These are phyloP conservation scores for Ascochyta viciae-villosae DNA, from an alignment of 2,329 filamentous ascomycete species.

Conservation along the genomic window DNA sequence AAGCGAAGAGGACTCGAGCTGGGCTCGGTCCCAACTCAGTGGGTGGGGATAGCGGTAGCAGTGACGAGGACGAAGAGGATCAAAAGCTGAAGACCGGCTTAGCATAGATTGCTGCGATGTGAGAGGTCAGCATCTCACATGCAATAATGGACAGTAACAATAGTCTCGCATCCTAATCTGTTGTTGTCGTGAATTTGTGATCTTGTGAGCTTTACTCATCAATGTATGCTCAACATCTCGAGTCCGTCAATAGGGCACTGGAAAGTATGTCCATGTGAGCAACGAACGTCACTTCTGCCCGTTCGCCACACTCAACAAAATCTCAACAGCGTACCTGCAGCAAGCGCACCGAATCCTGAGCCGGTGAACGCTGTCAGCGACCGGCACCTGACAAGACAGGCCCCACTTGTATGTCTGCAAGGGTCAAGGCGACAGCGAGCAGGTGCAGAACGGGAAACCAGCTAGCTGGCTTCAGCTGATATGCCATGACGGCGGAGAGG, in stretches of 20 bases:
- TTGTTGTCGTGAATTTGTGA: no score
- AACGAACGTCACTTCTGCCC: slow-evolving; percentile 1
- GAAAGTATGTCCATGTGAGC: slow-evolving; percentile 7
- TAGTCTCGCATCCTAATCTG: no score
- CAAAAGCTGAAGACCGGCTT: no score
- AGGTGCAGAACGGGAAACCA: background rate
- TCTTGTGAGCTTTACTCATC: no score
- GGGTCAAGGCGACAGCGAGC: background rate
- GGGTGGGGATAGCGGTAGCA: no score
- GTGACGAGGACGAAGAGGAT: no score
- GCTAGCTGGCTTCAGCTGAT: background rate
- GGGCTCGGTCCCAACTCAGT: no score
- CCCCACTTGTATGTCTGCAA: slow-evolving; percentile 7
- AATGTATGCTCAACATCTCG: background rate
- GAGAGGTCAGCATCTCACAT: no score
- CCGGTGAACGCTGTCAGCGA: slow-evolving; percentile 10
- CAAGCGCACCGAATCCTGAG: background rate
- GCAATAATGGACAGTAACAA: no score
- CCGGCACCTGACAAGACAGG: slow-evolving; percentile 9
- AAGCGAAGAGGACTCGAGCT: no score
- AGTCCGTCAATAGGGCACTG: no score
- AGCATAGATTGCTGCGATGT: no score
- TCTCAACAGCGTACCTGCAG: slow-evolving; percentile 6
- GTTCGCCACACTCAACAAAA: slow-evolving; percentile 13
- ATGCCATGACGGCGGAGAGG: background rate